A percentile compares a stretch with the other conserved stretches of the same genome.
Conservation (phyloP, 2,329 filamentous ascomycete genomes). For the Emmonsiellopsis sp. region DNA sequence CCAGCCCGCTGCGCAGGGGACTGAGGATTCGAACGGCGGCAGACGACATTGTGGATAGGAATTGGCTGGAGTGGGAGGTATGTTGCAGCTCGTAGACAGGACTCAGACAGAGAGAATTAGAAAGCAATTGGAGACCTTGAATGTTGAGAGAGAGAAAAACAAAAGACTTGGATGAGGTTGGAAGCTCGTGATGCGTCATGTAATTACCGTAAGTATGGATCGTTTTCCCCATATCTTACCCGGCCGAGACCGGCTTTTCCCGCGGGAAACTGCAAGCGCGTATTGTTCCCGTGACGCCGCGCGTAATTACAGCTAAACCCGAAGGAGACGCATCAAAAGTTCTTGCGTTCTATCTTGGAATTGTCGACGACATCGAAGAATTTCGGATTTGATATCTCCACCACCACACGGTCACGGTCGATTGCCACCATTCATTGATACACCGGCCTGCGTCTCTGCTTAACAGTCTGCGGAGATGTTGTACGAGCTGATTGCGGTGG, state of each 20-base stretch:
- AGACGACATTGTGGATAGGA: slow-evolving; percentile 25
- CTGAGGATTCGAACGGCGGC: slow-evolving; percentile 19
- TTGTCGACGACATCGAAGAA: no score
- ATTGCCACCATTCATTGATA: no score
- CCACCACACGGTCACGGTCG: no score
- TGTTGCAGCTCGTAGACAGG: background rate
- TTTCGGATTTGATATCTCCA: no score
- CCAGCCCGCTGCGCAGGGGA: slow-evolving; percentile 8
- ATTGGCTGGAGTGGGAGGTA: background rate
- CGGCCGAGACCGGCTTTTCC: background rate
- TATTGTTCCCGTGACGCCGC: background rate
- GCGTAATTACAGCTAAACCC: background rate
- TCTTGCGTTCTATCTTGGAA: background rate
- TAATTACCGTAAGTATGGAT: background rate
- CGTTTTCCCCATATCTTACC: no score
- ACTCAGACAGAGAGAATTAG: background rate
- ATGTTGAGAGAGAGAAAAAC: background rate
- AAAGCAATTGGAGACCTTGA: background rate
- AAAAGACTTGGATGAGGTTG: background rate
- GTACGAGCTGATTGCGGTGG: slow-evolving; percentile 95
- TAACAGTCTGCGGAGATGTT: slow-evolving; percentile 52
- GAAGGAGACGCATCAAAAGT: background rate
- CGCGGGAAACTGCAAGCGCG: background rate
- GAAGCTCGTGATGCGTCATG: background rate
- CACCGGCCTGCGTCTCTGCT: no score